Conservation (phyloP, 2,329 filamentous ascomycete genomes). For the Alternaria arborescens region DNA sequence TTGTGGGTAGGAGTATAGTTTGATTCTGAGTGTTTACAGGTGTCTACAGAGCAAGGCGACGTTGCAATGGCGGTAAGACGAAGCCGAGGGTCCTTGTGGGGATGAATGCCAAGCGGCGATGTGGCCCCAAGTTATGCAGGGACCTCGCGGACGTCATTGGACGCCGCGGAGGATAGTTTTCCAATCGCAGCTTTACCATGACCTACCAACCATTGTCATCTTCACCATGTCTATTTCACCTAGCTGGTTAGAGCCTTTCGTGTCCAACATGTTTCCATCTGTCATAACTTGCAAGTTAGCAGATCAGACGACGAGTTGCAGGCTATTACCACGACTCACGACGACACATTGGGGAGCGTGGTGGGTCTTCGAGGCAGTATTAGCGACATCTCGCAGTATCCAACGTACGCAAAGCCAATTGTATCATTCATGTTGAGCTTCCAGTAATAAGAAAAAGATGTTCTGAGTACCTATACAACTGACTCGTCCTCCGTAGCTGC, state of each 20-base stretch:
- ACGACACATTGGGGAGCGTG: not conserved
- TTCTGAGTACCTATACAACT: not conserved
- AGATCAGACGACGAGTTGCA: not conserved
- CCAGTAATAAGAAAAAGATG: not conserved
- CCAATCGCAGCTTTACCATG: not conserved
- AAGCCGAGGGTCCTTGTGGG: slow-evolving; percentile 22
- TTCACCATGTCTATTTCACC: not conserved
- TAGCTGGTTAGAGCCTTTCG: not conserved
- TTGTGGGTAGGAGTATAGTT: not conserved
- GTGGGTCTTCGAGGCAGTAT: not conserved
- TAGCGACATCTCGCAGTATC: not conserved
- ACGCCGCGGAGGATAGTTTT: not conserved
- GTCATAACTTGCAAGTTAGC: not conserved
- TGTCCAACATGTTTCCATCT: no score
- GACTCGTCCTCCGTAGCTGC: not conserved
- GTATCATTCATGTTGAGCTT: not conserved
- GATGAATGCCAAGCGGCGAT: slow-evolving; percentile 29
- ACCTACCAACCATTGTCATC: not conserved
- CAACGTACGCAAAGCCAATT: not conserved
- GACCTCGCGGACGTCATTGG: slow-evolving; percentile 13
- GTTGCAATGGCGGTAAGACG: slow-evolving; percentile 17
- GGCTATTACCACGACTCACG: not conserved
- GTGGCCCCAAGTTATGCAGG: slow-evolving; percentile 15
- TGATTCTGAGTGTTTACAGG: not conserved
- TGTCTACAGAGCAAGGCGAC: slow-evolving; percentile 10